A percentile compares a stretch with the other conserved stretches of the same genome.
phyloP scores from a whole-genome alignment of 352 stramenopile species.

The Phytophthora ohioensis region DNA sequence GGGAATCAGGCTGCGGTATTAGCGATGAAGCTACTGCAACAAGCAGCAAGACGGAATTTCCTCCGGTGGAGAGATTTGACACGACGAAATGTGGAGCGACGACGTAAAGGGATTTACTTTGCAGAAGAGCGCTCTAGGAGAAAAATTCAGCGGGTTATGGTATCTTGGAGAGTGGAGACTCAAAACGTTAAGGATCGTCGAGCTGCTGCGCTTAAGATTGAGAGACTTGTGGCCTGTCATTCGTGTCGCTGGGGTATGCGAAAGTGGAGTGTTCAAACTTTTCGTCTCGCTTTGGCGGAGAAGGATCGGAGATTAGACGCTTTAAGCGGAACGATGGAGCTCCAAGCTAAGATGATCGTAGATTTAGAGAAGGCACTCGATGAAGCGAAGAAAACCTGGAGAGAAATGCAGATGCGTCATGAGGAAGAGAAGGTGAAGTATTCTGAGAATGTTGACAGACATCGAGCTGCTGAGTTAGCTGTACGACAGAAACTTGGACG shows the following conservation, averaged over 20 bases:
- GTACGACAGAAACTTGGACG: slow-evolving; percentile 42
- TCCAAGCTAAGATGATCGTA: slow-evolving; percentile 10
- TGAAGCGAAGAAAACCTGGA: not conserved
- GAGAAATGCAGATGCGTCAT: slow-evolving; percentile 5
- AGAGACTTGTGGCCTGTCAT: slow-evolving; percentile 9
- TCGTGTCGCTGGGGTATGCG: slow-evolving; percentile 20
- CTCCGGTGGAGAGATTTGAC: slow-evolving; percentile 15
- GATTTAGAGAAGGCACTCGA: slow-evolving; percentile 19
- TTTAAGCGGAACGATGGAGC: slow-evolving; percentile 8
- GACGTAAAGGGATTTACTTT: slow-evolving; percentile 5
- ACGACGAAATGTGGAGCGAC: slow-evolving; percentile 8
- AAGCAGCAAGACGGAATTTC: slow-evolving; percentile 28
- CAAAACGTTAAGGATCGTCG: slow-evolving; percentile 2
- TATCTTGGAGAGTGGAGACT: slow-evolving; percentile 18
- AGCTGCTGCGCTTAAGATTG: slow-evolving; percentile 8
- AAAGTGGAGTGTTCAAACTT: slow-evolving; percentile 31
- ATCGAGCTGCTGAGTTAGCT: slow-evolving; percentile 18
- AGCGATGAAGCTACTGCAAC: slow-evolving; percentile 30
- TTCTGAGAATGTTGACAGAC: slow-evolving; percentile 6
- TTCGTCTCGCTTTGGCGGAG: slow-evolving; percentile 28
- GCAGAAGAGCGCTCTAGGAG: not conserved
- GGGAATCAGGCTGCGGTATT: slow-evolving; percentile 25
- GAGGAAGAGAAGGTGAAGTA: slow-evolving; percentile 22
- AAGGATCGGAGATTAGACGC: slow-evolving; percentile 3
- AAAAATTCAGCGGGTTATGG: slow-evolving; percentile 11